Conservation (phyloP, 2,329 filamentous ascomycete genomes). For the Tolypocladium amazonense region DNA sequence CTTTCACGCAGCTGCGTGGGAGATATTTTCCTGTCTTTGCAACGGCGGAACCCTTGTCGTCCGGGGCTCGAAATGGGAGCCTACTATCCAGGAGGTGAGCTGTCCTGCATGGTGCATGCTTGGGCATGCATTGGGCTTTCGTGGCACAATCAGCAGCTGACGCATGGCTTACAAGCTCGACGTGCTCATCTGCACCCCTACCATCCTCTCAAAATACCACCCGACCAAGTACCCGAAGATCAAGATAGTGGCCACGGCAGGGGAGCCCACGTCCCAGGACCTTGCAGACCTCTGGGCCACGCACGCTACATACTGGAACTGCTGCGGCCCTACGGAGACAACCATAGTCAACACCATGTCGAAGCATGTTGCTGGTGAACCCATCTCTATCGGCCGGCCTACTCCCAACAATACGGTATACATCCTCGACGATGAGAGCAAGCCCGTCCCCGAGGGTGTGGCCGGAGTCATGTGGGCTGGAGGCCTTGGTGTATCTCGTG, state of each 20-base stretch:
- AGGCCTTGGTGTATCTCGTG: conserved; percentile 41
- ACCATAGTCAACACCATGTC: conserved; percentile 50
- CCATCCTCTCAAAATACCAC: conserved; percentile 39
- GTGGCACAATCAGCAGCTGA: not conserved
- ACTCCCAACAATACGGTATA: conserved; percentile 48
- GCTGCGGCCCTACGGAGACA: conserved; percentile 49
- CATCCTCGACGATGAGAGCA: conserved; percentile 34
- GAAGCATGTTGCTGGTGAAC: conserved; percentile 31
- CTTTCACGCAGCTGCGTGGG: conserved; percentile 41
- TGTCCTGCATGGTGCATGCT: not conserved
- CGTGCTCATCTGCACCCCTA: conserved; percentile 44
- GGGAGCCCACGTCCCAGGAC: conserved; percentile 37
- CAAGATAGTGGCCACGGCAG: conserved; percentile 41
- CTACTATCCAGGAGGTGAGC: conserved; percentile 32
- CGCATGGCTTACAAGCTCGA: conserved; percentile 27
- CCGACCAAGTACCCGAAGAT: conserved; percentile 38
- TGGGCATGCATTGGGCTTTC: not conserved
- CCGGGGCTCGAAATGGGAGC: conserved; percentile 37
- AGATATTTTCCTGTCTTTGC: conserved; percentile 45
- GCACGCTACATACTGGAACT: conserved; percentile 39
- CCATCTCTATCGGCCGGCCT: conserved; percentile 42
- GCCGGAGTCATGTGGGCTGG: conserved; percentile 47
- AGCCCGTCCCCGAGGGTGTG: conserved; percentile 33
- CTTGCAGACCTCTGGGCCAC: conserved; percentile 47
- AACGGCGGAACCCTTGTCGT: conserved; percentile 47